Base-by-base conservation (phyloP, 75 land plant genomes). In the Cupressus sempervirens region DNA sequence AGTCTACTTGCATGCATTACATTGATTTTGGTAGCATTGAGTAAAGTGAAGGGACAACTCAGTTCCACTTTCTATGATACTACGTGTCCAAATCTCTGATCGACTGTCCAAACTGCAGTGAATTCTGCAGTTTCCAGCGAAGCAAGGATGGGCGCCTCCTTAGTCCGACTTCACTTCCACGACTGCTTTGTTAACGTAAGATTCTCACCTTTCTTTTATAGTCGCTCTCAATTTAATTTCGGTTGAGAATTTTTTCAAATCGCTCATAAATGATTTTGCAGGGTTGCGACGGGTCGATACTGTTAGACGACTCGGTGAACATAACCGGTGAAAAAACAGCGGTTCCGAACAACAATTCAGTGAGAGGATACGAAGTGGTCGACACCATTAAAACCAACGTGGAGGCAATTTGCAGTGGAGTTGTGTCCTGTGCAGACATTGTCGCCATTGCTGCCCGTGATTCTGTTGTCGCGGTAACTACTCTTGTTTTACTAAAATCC, bases 401-500 rank as follows among this genome's bases (percentile, higher is more conserved):
- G 10, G 89, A 90, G 20, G 20, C 3, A 6, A 67, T 52, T 0
- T 92, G 92, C 54, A 12, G 32, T 15, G 86, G 83, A 14, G 80
- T 89, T 15, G 93, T 92, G 29, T 91, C 92, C 16, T 90, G 93
- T 73, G 90, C 91, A 53, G 91, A 92, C 83, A 90, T 92, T 35
- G 76, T 92, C 40, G 85, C 93, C 35, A 70, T 90, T 68, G 90
- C 87, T 35, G 93, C 92, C 35, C 86, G 92, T 3, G 90, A 91
- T 38, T 85, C 88, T 5, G 88, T 87, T 9, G 84, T 84, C 23
- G 73, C 46, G 48, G 92, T 91, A 85, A 77, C 84, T 84, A 83
- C 6, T 83, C 32, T 20, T 32, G 1, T 50, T 3, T 50, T 12
- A 12, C 12, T 11, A 13, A 1, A 12, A 0, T 0, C 12, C 1